Conservation (phyloP, 306 rosid species). For the Trifolium fragiferum region DNA sequence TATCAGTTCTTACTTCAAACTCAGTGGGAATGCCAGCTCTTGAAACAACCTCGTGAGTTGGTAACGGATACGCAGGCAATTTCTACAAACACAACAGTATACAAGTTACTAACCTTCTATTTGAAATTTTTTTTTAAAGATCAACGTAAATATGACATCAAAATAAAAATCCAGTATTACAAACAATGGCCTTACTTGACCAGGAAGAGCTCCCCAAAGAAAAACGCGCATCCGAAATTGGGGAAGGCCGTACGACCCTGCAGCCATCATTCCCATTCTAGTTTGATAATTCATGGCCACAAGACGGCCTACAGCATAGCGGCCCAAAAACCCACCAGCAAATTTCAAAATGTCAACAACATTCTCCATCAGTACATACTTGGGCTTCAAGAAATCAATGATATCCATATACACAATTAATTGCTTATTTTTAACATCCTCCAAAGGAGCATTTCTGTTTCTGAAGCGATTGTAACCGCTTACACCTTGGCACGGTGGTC, state of each 20-base stretch:
- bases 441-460: conserved; percentile 52
- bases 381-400: conserved; percentile 64
- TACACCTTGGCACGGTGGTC: conserved; percentile 92
- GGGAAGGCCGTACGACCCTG: conserved; percentile 85
- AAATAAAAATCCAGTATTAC: background rate
- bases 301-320: conserved; percentile 82
- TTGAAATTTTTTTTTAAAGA: background rate
- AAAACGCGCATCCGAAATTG: conserved; percentile 88
- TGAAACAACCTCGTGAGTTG: conserved; percentile 54
- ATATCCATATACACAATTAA: conserved; percentile 70
- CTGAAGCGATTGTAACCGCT: conserved; percentile 87
- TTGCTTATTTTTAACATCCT: conserved; percentile 68
- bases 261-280: conserved; percentile 82
- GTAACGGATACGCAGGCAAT: conserved; percentile 58
- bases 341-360: conserved; percentile 77
- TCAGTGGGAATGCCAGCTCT: conserved; percentile 44
- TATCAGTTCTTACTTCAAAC: conserved; percentile 48
- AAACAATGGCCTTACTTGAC: conserved; percentile 46
- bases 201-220: conserved; percentile 78
- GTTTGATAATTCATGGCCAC: conserved; percentile 79
- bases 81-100: conserved; percentile 16
- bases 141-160: background rate
- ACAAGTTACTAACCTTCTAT: background rate
- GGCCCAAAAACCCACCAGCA: conserved; percentile 71
- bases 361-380: conserved; percentile 80